Base-by-base conservation (phyloP, 345 rosid species). In the Durio zibethinus region DNA sequence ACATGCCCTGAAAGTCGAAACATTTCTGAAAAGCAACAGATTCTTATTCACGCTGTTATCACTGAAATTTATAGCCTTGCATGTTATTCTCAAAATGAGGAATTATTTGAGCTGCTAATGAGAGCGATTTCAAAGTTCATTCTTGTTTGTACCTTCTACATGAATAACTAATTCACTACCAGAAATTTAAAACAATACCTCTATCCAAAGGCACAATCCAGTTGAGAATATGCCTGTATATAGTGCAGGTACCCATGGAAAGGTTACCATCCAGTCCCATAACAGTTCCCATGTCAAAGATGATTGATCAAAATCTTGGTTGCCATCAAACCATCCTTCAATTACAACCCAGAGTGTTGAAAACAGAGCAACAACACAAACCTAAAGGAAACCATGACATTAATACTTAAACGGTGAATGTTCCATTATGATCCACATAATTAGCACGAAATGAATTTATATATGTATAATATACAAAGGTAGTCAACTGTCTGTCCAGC, bases 241-340 rank as follows among this genome's bases (percentile, higher is more conserved):
- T 57, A 91, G 83, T 35, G 89, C 86, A 65, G 93, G 92, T 50
- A 90, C 79, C 97, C 92, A 88, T 31, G 93, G 91, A 80, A 89
- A 91, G 25, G 81, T 66, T 75, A 81, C 84, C 82, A 87, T 81
- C 81, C 80, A 90, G 47, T 85, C 82, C 86, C 88, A 86, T 54
- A 80, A 64, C 45, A 67, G 66, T 60, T 76, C 38, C 91, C 87
- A 90, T 15, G 88, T 86, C 91, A 86, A 90, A 54, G 85, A 81
- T 52, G 84, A 82, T 47, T 63, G 80, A 36, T 85, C 82, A 53
- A 18, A 48, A 43, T 60, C 78, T 75, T 82, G 84, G 38, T 27
- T 61, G 38, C 83, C 81, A 73, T 57, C 77, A 67, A 71, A 76
- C 79, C 78, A 81, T 75, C 87, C 82, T 78, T 83, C 86, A 65